These are phyloP conservation scores for Cicer bijugum DNA, from an alignment of 306 rosid genomes.

Conservation along the genomic window DNA sequence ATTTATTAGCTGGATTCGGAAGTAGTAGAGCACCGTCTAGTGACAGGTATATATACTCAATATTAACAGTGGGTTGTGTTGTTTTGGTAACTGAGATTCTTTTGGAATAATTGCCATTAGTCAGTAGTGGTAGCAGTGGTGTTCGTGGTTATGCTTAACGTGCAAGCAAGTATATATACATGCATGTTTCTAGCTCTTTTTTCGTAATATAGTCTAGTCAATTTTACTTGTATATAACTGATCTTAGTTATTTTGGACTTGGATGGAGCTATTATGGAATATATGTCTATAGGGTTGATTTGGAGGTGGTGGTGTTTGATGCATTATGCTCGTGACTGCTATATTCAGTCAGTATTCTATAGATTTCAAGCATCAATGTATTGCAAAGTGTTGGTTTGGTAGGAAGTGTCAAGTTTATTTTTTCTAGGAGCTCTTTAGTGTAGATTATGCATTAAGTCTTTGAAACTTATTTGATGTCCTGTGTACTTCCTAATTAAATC, in stretches of 20 bases:
- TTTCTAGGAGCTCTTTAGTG: not conserved
- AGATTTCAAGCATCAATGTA: not conserved
- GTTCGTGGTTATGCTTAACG: conserved; percentile 34
- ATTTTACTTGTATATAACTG: conserved; percentile 2
- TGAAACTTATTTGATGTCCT: not conserved
- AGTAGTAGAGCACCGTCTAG: conserved; percentile 49
- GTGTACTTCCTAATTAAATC: conserved; percentile 17
- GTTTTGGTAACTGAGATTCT: conserved; percentile 28
- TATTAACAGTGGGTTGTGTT: not conserved
- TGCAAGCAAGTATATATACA: not conserved
- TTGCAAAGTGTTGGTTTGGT: conserved; percentile 10
- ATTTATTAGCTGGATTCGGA: conserved; percentile 86
- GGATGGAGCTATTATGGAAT: conserved; percentile 30
- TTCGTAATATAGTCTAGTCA: not conserved
- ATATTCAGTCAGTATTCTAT: not conserved
- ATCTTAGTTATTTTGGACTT: conserved; percentile 20
- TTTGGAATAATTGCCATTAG: conserved; percentile 38
- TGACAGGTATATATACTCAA: conserved; percentile 77
- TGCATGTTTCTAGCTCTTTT: conserved; percentile 29
- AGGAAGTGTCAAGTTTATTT: conserved; percentile 11
- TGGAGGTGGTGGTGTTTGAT: not conserved
- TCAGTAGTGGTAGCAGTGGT: not conserved
- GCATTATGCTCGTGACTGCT: not conserved
- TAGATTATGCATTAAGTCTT: not conserved
- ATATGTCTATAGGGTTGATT: not conserved